These are phyloP conservation scores for Pseudocercospora musae DNA, from an alignment of 2,329 filamentous ascomycete species.

Conservation along the genomic window DNA sequence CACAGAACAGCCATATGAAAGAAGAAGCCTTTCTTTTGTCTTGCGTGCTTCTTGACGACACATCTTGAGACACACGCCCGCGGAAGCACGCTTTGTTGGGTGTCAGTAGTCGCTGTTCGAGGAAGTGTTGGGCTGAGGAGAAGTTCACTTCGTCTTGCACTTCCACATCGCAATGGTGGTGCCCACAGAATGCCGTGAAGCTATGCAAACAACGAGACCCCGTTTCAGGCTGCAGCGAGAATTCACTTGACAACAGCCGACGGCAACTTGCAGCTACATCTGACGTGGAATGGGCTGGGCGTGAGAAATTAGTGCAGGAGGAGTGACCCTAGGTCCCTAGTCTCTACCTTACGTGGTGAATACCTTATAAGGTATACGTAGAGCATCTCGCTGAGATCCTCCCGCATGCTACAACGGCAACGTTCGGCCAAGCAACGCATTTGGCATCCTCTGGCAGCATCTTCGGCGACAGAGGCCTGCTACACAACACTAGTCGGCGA, in stretches of 20 bases:
- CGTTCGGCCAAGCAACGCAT: neutral
- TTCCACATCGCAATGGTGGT: neutral
- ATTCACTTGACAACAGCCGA: neutral
- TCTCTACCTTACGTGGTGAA: too few relatives aligned
- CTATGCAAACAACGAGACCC: neutral
- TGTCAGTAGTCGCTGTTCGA: neutral
- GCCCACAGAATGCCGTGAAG: neutral
- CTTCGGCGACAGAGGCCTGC: slow-evolving; percentile 2
- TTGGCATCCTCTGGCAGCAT: neutral
- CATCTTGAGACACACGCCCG: neutral
- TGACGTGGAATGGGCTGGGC: neutral
- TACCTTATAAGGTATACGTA: too few relatives aligned
- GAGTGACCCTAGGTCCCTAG: neutral
- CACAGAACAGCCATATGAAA: too few relatives aligned
- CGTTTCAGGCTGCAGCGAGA: neutral
- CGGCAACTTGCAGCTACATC: neutral
- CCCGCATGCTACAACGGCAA: neutral
- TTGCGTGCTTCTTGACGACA: neutral
- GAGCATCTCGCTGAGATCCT: neutral
- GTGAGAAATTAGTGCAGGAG: neutral
- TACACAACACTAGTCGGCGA: neutral
- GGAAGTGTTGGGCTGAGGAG: too few relatives aligned
- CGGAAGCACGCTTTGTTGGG: neutral
- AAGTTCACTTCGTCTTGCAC: too few relatives aligned
- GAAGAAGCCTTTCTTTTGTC: neutral